Evolutionary conservation across 495 filamentous ascomycete species (phyloP).

Genomic region (Annulohypoxylon stygium): DNA sequence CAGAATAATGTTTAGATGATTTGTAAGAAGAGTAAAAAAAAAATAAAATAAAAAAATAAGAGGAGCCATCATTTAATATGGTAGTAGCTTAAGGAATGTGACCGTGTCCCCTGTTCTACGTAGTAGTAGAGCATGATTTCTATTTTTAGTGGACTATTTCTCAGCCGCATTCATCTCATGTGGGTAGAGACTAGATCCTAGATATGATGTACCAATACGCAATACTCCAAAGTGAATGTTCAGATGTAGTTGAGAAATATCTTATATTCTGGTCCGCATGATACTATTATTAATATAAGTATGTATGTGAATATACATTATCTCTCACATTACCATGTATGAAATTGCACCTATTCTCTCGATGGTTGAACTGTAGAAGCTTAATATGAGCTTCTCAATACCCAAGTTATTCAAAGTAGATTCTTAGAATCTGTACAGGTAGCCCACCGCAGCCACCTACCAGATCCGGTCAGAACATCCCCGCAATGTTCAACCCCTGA

Average conservation of each 20-base stretch:
- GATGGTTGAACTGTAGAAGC: too few relatives aligned
- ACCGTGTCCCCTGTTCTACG: not conserved
- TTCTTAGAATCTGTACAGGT: constrained; percentile 6
- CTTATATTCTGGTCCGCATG: not conserved
- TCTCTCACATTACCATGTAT: not conserved
- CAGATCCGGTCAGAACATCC: constrained; percentile 24
- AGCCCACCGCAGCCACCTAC: constrained; percentile 23
- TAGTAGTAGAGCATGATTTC: not conserved
- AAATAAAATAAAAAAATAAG: not conserved
- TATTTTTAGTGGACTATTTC: constrained; percentile 30
- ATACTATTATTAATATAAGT: not conserved
- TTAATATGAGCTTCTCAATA: not conserved
- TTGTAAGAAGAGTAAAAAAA: too few relatives aligned
- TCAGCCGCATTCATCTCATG: constrained; percentile 10
- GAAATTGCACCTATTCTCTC: too few relatives aligned
- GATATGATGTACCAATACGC: not conserved
- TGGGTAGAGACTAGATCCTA: too few relatives aligned
- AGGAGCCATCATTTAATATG: not conserved
- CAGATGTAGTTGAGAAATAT: not conserved
- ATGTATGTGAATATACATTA: not conserved
- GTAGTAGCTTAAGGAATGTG: not conserved
- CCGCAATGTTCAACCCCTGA: constrained; percentile 24
- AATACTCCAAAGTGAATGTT: not conserved
- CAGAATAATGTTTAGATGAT: too few relatives aligned
- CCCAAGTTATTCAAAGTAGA: constrained; percentile 19